These are phyloP conservation scores for Kwoniella heveanensis DNA, from an alignment of 768 basidiomycete genomes.

Conservation along the genomic window DNA sequence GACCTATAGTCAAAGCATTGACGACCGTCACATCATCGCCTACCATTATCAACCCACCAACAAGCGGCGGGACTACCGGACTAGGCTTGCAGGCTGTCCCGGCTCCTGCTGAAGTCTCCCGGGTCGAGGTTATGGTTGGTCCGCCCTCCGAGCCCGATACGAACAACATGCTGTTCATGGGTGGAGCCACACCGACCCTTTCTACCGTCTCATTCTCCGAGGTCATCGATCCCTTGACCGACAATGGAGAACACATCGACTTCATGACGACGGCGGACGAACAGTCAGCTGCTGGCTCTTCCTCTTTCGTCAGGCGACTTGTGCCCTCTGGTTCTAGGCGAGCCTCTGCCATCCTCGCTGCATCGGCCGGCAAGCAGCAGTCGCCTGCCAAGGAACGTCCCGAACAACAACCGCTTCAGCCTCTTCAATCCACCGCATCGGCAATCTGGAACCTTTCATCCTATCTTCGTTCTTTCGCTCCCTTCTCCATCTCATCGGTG, in stretches of 20 bases:
- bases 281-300: slow-evolving; percentile 26
- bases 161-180: slow-evolving; percentile 11
- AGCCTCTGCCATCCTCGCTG: slow-evolving; percentile 6
- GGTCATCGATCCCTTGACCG: slow-evolving; percentile 36
- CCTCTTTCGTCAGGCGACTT: slow-evolving; percentile 20
- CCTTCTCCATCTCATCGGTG: slow-evolving; percentile 38
- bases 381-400: background rate
- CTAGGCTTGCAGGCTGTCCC: slow-evolving; percentile 37
- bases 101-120: slow-evolving; percentile 34
- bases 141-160: slow-evolving; percentile 9
- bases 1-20: slow-evolving; percentile 45
- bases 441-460: slow-evolving; percentile 44
- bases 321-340: background rate
- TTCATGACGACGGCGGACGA: slow-evolving; percentile 43
- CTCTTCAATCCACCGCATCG: slow-evolving; percentile 27
- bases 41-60: background rate
- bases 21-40: slow-evolving; percentile 29
- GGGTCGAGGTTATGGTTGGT: slow-evolving; percentile 33
- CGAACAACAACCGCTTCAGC: slow-evolving; percentile 19
- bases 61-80: slow-evolving; percentile 3
- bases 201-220: slow-evolving; percentile 50
- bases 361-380: slow-evolving; percentile 6
- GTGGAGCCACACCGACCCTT: slow-evolving; percentile 44
- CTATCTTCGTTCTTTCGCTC: slow-evolving; percentile 42
- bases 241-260: slow-evolving; percentile 32